These are phyloP conservation scores for Suhomyces ambrosiae DNA, from an alignment of 1,139 yeast species.

Conservation along the genomic window DNA sequence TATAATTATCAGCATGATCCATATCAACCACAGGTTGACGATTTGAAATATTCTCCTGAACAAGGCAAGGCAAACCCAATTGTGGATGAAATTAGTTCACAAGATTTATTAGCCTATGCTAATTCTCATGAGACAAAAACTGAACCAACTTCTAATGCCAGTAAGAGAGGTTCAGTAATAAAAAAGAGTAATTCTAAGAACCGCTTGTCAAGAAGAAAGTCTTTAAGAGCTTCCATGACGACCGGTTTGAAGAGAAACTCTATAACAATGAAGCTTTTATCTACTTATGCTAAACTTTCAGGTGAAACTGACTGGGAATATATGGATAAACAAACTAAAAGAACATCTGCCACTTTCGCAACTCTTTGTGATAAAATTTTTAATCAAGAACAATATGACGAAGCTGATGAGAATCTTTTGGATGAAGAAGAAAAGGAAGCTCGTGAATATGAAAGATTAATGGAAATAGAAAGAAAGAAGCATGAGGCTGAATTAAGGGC, in stretches of 20 bases:
- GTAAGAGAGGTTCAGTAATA: slow-evolving; percentile 37
- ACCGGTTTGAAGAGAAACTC: slow-evolving; percentile 64
- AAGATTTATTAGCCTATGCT: slow-evolving; percentile 35
- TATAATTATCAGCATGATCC: slow-evolving; percentile 14
- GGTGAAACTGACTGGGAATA: slow-evolving; percentile 71
- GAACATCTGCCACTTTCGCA: slow-evolving; percentile 79
- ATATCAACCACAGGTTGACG: slow-evolving; percentile 14
- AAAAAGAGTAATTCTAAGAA: slow-evolving; percentile 33
- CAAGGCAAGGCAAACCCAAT: slow-evolving; percentile 25
- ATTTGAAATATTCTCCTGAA: slow-evolving; percentile 16
- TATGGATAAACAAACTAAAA: slow-evolving; percentile 70
- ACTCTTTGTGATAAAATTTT: slow-evolving; percentile 74
- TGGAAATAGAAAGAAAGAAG: slow-evolving; percentile 54
- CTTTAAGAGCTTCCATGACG: slow-evolving; percentile 45
- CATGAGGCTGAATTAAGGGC: slow-evolving; percentile 51
- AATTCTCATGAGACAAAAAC: slow-evolving; percentile 18
- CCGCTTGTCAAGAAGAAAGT: slow-evolving; percentile 40
- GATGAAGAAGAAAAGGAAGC: slow-evolving; percentile 55
- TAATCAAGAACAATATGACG: slow-evolving; percentile 58
- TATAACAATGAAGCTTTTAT: slow-evolving; percentile 65
- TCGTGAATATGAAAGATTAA: slow-evolving; percentile 49
- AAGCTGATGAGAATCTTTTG: slow-evolving; percentile 53
- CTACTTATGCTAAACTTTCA: slow-evolving; percentile 71
- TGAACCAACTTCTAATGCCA: slow-evolving; percentile 12
- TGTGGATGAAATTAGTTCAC: slow-evolving; percentile 26